Evolutionary conservation across 2,329 filamentous ascomycete genomes (phyloP), one percentile per base, ranked within the genome.

Genomic region (Sphaerulina populicola): DNA sequence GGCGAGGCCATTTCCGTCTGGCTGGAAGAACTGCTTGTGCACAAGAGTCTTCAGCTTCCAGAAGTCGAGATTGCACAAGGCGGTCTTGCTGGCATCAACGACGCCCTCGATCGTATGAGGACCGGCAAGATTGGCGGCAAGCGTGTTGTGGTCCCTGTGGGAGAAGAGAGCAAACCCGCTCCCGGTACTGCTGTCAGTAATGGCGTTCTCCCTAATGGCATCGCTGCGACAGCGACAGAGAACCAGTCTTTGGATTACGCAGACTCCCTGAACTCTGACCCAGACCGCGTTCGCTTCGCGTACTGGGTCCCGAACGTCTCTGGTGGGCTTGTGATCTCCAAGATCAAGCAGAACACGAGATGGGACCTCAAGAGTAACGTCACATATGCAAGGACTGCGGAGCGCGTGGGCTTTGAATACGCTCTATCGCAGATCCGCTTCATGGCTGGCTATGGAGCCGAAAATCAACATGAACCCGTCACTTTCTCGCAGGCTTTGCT

Each of bases 61-160:
- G 80, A 85, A 29, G 77, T 86, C n/a, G 74, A 85, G 14, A 77
- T 79, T 21, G 76, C 80, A 0, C 77, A 82, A 14, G 74, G 79
- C 10, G 85, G 85, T 0, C 64, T 88, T 2, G 77, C 73, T 2
- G 81, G 76, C 0, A 77, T 88, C n/a, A 88, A 88, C 62, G 73
- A 71, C 6, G 83, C 80, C 0, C 67, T 89, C 29, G 81, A 88
- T 60, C 72, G 75, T 4, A 77, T 88, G 74, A 73, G 83, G 11
- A 75, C 74, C 52, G 82, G 85, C 0, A 78, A 80, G 49, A 78
- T 86, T 8, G 81, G 80, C 44, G 85, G 85, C 0, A 83, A 82
- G 10, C 77, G 84, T 41, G 71, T 88, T 40, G 81, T 88, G n/a
- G 79, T 86, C 6, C 62, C 61, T 4, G 60, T 68, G 5, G 59